Evolutionary conservation across 495 filamentous ascomycete species (phyloP).

Genomic region (Cairneyella variabilis): DNA sequence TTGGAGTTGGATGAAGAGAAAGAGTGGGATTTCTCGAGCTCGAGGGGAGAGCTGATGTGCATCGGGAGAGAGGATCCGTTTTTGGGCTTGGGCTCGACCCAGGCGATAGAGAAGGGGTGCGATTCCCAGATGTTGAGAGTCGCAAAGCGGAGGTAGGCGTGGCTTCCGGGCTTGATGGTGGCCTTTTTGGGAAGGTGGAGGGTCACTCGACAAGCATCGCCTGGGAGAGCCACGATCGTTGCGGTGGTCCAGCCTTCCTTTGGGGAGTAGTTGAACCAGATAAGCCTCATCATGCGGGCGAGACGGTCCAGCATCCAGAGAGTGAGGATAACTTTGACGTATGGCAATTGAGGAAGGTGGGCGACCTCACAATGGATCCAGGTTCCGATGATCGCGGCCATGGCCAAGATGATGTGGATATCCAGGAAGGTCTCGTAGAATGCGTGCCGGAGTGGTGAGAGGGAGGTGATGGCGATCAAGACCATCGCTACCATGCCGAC

Average conservation of each 20-base stretch:
- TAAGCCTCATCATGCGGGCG: conserved; percentile 61
- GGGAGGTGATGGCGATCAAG: conserved; percentile 57
- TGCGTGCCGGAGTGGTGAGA: conserved; percentile 79
- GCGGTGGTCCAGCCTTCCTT: conserved; percentile 62
- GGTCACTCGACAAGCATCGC: conserved; percentile 79
- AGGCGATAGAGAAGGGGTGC: conserved; percentile 92
- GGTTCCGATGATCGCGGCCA: conserved; percentile 56
- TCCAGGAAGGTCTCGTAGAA: conserved; percentile 95
- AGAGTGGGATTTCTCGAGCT: conserved; percentile 27
- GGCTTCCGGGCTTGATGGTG: conserved; percentile 76
- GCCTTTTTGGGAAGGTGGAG: conserved; percentile 73
- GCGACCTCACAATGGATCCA: conserved; percentile 69
- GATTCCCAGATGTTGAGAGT: conserved; percentile 74
- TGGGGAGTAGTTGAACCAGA: conserved; percentile 68
- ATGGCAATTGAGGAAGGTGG: conserved; percentile 58
- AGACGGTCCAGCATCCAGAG: conserved; percentile 77
- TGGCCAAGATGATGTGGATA: conserved; percentile 68
- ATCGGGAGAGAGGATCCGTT: too few species aligned
- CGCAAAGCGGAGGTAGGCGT: conserved; percentile 83
- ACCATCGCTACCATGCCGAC: conserved; percentile 52
- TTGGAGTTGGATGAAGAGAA: not conserved
- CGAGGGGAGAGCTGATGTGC: conserved; percentile 32
- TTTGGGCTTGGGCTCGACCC: conserved; percentile 52
- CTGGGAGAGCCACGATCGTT: conserved; percentile 70
- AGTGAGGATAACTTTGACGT: conserved; percentile 62